Evolutionary conservation across 2,329 filamentous ascomycete genomes (phyloP), one percentile per base, ranked within the genome.

Genomic region (Sclerotiophoma versabilis): DNA sequence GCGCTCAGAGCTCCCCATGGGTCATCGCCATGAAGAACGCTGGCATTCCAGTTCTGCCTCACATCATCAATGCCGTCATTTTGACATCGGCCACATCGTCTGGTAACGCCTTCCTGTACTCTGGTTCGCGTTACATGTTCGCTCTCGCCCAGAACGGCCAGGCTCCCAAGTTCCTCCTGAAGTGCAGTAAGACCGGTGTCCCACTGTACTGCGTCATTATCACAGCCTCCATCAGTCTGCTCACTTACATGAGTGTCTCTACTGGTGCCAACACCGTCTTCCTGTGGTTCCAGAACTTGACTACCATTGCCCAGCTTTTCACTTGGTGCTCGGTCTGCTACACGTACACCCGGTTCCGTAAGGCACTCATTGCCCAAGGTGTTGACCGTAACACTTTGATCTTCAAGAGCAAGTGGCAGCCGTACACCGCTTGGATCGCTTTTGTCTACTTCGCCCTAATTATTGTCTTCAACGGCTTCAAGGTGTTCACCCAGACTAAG

Each of bases 61-160:
- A 85, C 5, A 83, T 93, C 49, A 87, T 93, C 74, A 93, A 93
- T 70, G 89, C 88, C 29, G 80, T 92, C 22, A 87, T 93, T 62
- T 81, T 92, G 60, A 90, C 87, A 0, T 89, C 87, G 0, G 88
- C 87, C 0, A 87, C 85, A 75, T 91, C 88, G 0, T 82, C 88
- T 0, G 86, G 84, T 0, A 92, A 92, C 62, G 85, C 88, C 60
- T 84, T 83, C 65, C 77, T 92, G 46, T 81, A 81, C 64, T 78
- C 79, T 2, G 80, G 79, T 10, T 83, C 80, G 6, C 78, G 83
- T 57, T 80, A 80, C 50, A 75, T 85, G 9, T 83, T 82, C 59
- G 75, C 72, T 54, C 66, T 80, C 33, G 77, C 78, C 2, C 77
- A 82, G 60, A 81, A 81, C 59, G 72, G 77, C 3, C 81, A 83